Percentiles rank a stretch among this genome's conserved stretches.
Conservation (phyloP, 2,329 filamentous ascomycete species). For the Huntiella decipiens region DNA sequence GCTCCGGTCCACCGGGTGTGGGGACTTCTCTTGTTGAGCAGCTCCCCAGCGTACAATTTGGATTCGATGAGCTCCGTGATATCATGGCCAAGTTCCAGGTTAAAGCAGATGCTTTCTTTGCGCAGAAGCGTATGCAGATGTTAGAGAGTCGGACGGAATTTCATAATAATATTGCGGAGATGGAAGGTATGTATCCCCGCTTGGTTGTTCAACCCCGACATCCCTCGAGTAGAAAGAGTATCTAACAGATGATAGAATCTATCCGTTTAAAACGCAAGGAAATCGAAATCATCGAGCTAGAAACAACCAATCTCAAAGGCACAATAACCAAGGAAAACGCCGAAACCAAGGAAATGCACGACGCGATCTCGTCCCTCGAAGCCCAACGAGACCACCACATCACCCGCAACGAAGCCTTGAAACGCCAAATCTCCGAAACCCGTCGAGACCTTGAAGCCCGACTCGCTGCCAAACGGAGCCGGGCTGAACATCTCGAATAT, state of each 20-base stretch:
- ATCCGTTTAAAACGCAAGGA: slow-evolving; percentile 75
- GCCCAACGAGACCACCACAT: slow-evolving; percentile 42
- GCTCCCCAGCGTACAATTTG: slow-evolving; percentile 81
- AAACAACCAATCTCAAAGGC: slow-evolving; percentile 51
- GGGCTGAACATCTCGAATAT: slow-evolving; percentile 56
- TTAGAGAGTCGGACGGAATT: slow-evolving; percentile 90
- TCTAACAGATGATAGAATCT: slow-evolving; percentile 43
- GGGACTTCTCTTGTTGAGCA: slow-evolving; percentile 54
- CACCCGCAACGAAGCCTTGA: slow-evolving; percentile 34
- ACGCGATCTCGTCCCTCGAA: slow-evolving; percentile 37
- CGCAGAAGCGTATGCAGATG: slow-evolving; percentile 72
- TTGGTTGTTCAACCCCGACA: neutral
- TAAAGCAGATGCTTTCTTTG: slow-evolving; percentile 86
- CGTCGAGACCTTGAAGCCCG: slow-evolving; percentile 51
- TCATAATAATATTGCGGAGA: slow-evolving; percentile 70
- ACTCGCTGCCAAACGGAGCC: slow-evolving; percentile 51
- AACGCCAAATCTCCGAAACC: slow-evolving; percentile 44
- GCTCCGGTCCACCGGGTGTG: slow-evolving; percentile 35
- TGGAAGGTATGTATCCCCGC: slow-evolving; percentile 47
- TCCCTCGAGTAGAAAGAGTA: neutral
- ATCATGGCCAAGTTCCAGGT: slow-evolving; percentile 86
- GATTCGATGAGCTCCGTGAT: slow-evolving; percentile 85
- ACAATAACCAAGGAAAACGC: slow-evolving; percentile 58
- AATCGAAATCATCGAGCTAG: slow-evolving; percentile 63
- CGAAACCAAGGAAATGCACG: slow-evolving; percentile 58